These are phyloP conservation scores for Rhodomyrtus tomentosa DNA, from an alignment of 345 rosid genomes.

Conservation along the genomic window DNA sequence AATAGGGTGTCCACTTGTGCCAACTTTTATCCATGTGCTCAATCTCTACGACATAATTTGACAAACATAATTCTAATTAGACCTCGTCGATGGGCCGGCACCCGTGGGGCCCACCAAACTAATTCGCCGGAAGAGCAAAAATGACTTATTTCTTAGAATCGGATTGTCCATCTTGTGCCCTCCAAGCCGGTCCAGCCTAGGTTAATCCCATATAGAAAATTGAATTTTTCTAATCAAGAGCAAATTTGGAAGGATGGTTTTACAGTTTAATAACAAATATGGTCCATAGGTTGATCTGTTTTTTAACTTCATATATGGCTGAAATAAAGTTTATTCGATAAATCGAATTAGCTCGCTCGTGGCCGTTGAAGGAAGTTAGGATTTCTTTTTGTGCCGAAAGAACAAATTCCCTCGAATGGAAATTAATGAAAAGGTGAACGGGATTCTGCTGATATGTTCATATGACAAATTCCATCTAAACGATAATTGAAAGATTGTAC, in stretches of 20 bases:
- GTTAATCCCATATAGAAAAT: background rate
- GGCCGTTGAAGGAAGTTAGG: background rate
- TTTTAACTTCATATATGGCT: background rate
- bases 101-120: background rate
- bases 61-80: background rate
- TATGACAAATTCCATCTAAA: background rate
- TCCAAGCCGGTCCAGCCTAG: background rate
- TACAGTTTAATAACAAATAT: accelerated
- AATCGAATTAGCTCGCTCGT: background rate
- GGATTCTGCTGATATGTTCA: background rate
- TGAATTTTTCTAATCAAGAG: background rate
- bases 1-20: background rate
- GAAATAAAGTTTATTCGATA: background rate
- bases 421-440: background rate
- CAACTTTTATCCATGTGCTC: background rate
- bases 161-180: background rate
- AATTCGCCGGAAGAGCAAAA: background rate
- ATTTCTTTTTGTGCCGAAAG: background rate
- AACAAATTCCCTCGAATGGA: background rate
- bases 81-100: accelerated
- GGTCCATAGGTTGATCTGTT: accelerated
- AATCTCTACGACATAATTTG: background rate
- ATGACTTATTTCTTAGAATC: accelerated
- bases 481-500: background rate
- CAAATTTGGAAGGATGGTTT: background rate